Conservation (phyloP, 805 yeast species). For the Pichia pseudocactophila region DNA sequence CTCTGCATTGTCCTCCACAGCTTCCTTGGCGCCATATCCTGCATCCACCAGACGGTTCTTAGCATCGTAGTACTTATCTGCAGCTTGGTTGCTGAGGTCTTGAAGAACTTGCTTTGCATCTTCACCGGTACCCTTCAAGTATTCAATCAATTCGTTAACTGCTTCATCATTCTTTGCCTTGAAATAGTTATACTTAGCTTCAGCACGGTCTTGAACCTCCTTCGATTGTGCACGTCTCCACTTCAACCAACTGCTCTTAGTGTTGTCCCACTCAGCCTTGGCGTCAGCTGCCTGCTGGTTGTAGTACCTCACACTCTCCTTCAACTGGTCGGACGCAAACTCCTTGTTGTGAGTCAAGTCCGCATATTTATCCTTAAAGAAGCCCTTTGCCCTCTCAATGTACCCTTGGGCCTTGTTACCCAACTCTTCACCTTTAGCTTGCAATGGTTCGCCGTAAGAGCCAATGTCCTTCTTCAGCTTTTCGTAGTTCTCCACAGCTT, state of each 20-base stretch:
- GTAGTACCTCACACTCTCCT: slow-evolving; percentile 17
- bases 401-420: slow-evolving; percentile 7
- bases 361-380: slow-evolving; percentile 29
- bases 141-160: slow-evolving; percentile 9
- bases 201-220: slow-evolving; percentile 23
- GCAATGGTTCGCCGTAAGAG: neutral
- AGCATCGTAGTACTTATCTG: neutral
- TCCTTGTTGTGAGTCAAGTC: slow-evolving; percentile 15
- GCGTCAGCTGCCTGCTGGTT: slow-evolving; percentile 19
- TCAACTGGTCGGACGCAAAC: slow-evolving; percentile 17
- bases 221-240: slow-evolving; percentile 24
- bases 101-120: neutral
- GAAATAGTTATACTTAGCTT: slow-evolving; percentile 16
- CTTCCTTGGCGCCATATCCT: slow-evolving; percentile 4
- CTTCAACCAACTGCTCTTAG: slow-evolving; percentile 21
- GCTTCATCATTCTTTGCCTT: slow-evolving; percentile 17
- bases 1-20: slow-evolving; percentile 6
- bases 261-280: slow-evolving; percentile 19
- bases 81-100: neutral
- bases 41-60: slow-evolving; percentile 2
- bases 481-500: slow-evolving; percentile 12
- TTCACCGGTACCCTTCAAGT: slow-evolving; percentile 5
- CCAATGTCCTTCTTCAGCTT: slow-evolving; percentile 11
- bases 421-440: neutral
- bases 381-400: slow-evolving; percentile 9